These are phyloP conservation scores for Fusarium sublunatum DNA, from an alignment of 2,329 filamentous ascomycete species.

Conservation along the genomic window DNA sequence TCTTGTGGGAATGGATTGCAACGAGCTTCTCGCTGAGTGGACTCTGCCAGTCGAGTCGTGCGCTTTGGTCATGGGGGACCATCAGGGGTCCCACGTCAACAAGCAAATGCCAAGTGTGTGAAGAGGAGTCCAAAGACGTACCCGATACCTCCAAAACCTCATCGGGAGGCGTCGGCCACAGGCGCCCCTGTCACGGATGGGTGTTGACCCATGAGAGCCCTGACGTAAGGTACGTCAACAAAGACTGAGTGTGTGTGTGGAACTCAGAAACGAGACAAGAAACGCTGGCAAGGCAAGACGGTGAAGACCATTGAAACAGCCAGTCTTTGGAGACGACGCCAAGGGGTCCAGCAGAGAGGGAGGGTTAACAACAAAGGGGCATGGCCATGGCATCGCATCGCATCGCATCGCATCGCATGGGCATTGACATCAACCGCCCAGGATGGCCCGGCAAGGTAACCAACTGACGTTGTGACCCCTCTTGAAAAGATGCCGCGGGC, in stretches of 20 bases:
- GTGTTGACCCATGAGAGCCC: constrained; percentile 44
- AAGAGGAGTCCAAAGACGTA: constrained; percentile 38
- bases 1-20: constrained; percentile 44
- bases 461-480: constrained; percentile 46
- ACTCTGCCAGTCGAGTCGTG: constrained; percentile 38
- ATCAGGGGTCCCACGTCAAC: constrained; percentile 44
- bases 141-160: constrained; percentile 43
- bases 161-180: constrained; percentile 46
- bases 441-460: constrained; percentile 39
- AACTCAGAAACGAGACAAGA: constrained; percentile 44
- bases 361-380: neutral
- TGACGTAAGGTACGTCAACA: constrained; percentile 48
- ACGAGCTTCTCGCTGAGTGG: constrained; percentile 37
- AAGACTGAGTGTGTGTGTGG: constrained; percentile 42
- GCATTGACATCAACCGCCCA: constrained; percentile 43
- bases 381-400: constrained; percentile 26
- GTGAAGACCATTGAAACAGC: constrained; percentile 49
- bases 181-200: constrained; percentile 44
- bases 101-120: constrained; percentile 42
- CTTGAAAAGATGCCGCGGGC: constrained; percentile 35
- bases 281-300: constrained; percentile 47
- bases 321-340: constrained; percentile 32
- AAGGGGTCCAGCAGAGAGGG: constrained; percentile 31
- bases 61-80: constrained; percentile 41
- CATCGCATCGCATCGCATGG: constrained; percentile 17